Evolutionary conservation across 2,329 filamentous ascomycete species (phyloP).

Genomic region (Didymella lethalis): DNA sequence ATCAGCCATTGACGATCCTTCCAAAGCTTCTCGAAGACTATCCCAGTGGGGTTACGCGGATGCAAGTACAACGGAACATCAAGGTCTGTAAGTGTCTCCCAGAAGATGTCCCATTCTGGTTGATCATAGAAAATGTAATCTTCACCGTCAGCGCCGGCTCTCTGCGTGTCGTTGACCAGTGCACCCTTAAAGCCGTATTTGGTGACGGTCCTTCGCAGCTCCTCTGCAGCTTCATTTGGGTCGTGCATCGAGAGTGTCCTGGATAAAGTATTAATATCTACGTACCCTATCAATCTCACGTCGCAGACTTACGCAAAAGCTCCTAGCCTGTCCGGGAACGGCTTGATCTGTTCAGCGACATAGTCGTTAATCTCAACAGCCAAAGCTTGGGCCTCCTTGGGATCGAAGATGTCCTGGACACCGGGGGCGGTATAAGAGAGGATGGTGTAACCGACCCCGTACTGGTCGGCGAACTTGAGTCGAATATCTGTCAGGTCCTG

Average conservation of each 20-base stretch:
- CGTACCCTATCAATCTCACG: no score
- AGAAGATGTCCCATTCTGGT: constrained; percentile 44
- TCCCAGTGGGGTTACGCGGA: constrained; percentile 49
- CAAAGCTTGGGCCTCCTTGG: constrained; percentile 54
- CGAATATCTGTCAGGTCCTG: constrained; percentile 55
- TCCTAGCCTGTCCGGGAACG: constrained; percentile 54
- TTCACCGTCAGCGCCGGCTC: constrained; percentile 38
- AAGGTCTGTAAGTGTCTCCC: constrained; percentile 36
- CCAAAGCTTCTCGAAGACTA: constrained; percentile 58
- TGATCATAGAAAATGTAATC: constrained; percentile 46
- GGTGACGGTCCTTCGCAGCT: constrained; percentile 41
- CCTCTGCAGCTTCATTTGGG: constrained; percentile 41
- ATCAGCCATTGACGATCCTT: constrained; percentile 66
- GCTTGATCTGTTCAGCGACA: constrained; percentile 54
- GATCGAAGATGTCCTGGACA: constrained; percentile 58
- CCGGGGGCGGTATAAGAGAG: constrained; percentile 59
- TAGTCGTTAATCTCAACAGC: constrained; percentile 59
- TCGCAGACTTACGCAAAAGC: constrained; percentile 26
- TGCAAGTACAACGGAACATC: constrained; percentile 49
- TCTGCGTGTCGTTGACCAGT: constrained; percentile 57
- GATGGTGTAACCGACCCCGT: constrained; percentile 59
- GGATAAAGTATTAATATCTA: not conserved
- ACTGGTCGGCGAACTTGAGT: constrained; percentile 54
- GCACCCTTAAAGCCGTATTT: constrained; percentile 67
- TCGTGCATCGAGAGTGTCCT: constrained; percentile 46